Base-by-base conservation (phyloP, 2,329 filamentous ascomycete species). In the Aspergillus felis region DNA sequence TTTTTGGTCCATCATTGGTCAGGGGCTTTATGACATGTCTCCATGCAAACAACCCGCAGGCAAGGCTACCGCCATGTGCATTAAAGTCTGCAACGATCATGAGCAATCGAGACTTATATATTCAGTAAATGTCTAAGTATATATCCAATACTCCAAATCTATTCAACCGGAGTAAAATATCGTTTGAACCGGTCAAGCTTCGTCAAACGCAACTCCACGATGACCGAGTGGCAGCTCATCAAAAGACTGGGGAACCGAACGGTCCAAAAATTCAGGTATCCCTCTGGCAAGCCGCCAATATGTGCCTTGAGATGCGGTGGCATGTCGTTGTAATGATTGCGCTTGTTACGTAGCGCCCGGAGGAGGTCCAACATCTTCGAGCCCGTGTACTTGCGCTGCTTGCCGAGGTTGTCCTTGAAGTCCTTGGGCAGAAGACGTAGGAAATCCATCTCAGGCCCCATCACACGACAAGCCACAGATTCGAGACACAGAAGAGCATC, bases 301-400 rank as follows among this genome's bases (percentile, higher is more conserved):
- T 82, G 81, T 51, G 80, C 79, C 75, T 88, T 93, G 61, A 96
- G 83, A 51, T 85, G 78, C 14, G 92, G 89, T 6, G 90, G 84
- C 90, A 99, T 93, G 72, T 99, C 94, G 69, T 96, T 92, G 72
- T 97, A 99, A 71, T 99, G 94, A 63, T 97, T 96, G 67, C 90
- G 90, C 83, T 99, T 99, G 76, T 99, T 99, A 25, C 94, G 83
- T 56, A 99, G 79, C 1, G 93, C 94, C 1, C 94, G 84, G 22
- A 99, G 78, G 24, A 99, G 81, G 74, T 99, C 94, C 55, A 99
- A 77, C 70, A 99, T 84, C 50, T 86, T 84, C 1, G 85, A 83
- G 0, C 92, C 92, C 0, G 89, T 94, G 75, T 99, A 99, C 75
- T 96, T 97, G 68, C 93, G 85, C 76, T 97, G 93, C 76, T 95